Conservation (phyloP, 2,329 filamentous ascomycete species). For the Arthrobotrys entomopaga region DNA sequence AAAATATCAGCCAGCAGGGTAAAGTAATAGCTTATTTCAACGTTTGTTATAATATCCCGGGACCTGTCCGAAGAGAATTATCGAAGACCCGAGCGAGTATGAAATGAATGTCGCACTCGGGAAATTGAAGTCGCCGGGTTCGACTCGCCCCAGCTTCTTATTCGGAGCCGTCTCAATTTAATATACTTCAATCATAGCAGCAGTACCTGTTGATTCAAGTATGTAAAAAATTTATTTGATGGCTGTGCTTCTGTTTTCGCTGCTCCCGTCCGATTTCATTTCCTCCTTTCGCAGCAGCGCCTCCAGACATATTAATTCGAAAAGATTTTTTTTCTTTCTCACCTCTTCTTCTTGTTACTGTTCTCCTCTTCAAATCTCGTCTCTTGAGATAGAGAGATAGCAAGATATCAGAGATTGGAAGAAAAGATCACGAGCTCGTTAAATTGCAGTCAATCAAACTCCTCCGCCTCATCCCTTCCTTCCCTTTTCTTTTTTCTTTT, state of each 20-base stretch:
- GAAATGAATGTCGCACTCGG: no score
- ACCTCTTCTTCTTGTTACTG: background rate
- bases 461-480: slow-evolving; percentile 9
- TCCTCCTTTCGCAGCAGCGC: slow-evolving; percentile 46
- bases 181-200: no score
- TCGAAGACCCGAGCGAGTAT: no score
- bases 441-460: slow-evolving; percentile 31
- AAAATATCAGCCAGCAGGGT: no score
- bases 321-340: slow-evolving; percentile 21
- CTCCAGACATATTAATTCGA: slow-evolving; percentile 22
- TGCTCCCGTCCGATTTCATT: slow-evolving; percentile 49
- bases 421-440: slow-evolving; percentile 16
- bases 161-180: no score
- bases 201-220: no score
- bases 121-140: no score
- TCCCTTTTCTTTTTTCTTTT: background rate
- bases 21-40: no score
- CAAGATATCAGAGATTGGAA: background rate
- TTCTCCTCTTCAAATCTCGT: background rate
- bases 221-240: slow-evolving; percentile 11
- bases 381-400: background rate
- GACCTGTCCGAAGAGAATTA: no score
- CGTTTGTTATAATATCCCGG: no score
- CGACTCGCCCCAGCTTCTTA: no score
- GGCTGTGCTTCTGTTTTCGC: slow-evolving; percentile 35